These are phyloP conservation scores for Ilyonectria robusta DNA, from an alignment of 2,329 filamentous ascomycete species.

Conservation along the genomic window DNA sequence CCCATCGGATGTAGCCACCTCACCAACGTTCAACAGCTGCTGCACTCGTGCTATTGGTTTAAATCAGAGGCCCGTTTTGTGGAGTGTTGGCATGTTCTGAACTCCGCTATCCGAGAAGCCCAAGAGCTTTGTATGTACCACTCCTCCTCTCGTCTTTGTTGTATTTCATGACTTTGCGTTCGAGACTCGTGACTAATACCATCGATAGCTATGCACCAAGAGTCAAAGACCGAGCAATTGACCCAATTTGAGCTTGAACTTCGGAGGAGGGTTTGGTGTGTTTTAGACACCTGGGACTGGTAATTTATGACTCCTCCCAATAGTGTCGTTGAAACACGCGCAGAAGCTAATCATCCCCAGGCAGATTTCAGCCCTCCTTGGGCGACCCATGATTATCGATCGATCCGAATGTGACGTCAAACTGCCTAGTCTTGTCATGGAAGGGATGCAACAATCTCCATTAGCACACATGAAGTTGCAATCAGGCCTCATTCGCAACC, in stretches of 20 bases:
- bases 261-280: constrained; percentile 54
- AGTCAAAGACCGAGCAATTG: constrained; percentile 44
- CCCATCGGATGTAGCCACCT: constrained; percentile 52
- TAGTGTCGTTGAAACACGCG: neutral
- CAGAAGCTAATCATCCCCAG: constrained; percentile 38
- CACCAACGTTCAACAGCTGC: constrained; percentile 52
- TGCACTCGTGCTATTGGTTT: constrained; percentile 57
- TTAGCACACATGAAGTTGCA: constrained; percentile 56
- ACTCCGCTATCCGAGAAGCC: constrained; percentile 53
- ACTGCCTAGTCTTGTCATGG: constrained; percentile 52
- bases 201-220: constrained; percentile 50
- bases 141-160: neutral
- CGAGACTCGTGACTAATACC: constrained; percentile 17
- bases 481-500: constrained; percentile 49
- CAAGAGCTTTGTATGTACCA: constrained; percentile 51
- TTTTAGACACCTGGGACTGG: constrained; percentile 58
- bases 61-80: constrained; percentile 55
- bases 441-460: constrained; percentile 51
- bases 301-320: constrained; percentile 30
- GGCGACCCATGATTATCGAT: constrained; percentile 54
- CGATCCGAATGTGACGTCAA: constrained; percentile 51
- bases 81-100: constrained; percentile 56
- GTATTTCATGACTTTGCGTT: neutral
- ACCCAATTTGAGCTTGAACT: constrained; percentile 55
- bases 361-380: constrained; percentile 54